Evolutionary conservation across 495 filamentous ascomycete species (phyloP), one percentile per base, ranked within the genome.

Genomic region (Sabuloglossum arenarium): DNA sequence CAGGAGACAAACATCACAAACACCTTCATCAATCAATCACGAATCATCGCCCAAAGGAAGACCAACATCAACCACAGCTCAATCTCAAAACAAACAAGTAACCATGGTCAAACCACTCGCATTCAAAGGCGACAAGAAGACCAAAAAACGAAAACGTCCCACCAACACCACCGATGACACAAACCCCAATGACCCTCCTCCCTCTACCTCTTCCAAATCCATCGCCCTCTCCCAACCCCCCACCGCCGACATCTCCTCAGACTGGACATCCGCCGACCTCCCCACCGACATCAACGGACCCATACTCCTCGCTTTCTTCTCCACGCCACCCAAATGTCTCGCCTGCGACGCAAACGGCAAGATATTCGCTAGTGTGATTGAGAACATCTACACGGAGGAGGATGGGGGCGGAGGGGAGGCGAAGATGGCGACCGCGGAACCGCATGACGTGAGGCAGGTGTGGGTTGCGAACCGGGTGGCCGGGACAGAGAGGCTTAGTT

Each of bases 81-180:
- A n/a, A n/a, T n/a, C n/a, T n/a, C n/a, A n/a, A 39, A 16, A 16
- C 34, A 16, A 8, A 52, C 1, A 52, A 21, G 14, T 29, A 14
- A 6, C 21, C 10, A 77, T 79, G 77, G 73, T 94, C 54, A 95
- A 93, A 67, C 77, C 90, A 46, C 74, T 98, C 46, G 73, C 77
- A 37, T 98, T 98, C 73, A 98, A 98, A 72, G 91, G 91, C 72
- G 93, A 98, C 68, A 95, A 88, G 67, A 89, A 90, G 69, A 70
- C 79, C 25, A 97, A 93, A 67, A 97, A 95, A 68, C 78, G 88
- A 65, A 97, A 94, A 71, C 75, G 80, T 45, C 63, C 70, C 39
- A 70, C 70, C 59, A 68, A 69, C 61, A 70, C 65, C 55, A 63
- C 60, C 46, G 64, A 62, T 54, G 63, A 69, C 21, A 59, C 57